Conservation (phyloP, 495 filamentous ascomycete genomes). For the Alectoria sarmentosa region DNA sequence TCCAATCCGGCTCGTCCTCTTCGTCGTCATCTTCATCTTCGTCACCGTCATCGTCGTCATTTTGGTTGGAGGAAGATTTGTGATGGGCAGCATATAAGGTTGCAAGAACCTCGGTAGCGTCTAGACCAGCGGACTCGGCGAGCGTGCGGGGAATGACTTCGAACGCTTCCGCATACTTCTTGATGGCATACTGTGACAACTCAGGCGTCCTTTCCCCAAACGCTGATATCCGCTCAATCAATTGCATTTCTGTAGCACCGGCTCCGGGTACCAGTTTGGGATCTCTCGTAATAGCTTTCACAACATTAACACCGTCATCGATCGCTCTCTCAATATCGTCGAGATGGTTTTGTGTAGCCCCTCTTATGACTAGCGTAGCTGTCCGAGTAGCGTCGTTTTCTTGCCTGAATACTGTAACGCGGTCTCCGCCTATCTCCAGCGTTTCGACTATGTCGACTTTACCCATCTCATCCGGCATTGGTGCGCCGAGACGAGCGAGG, state of each 20-base stretch:
- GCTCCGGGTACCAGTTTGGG: constrained; percentile 87
- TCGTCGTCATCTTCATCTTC: constrained; percentile 38
- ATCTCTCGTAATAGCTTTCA: constrained; percentile 96
- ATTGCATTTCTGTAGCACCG: constrained; percentile 91
- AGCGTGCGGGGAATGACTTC: constrained; percentile 92
- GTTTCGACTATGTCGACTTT: constrained; percentile 93
- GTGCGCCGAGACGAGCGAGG: constrained; percentile 88
- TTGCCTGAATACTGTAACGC: constrained; percentile 97
- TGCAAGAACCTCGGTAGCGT: constrained; percentile 90
- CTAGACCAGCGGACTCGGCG: constrained; percentile 88
- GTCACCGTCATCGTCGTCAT: constrained; percentile 19
- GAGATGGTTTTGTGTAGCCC: constrained; percentile 95
- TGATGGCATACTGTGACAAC: constrained; percentile 88
- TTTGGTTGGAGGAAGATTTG: constrained; percentile 43
- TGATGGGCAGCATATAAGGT: constrained; percentile 88
- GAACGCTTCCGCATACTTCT: constrained; percentile 96
- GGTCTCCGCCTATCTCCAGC: constrained; percentile 95
- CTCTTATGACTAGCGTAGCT: constrained; percentile 88
- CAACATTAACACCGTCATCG: constrained; percentile 96
- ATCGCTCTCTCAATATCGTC: constrained; percentile 97
- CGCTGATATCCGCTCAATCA: constrained; percentile 83
- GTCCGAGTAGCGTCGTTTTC: constrained; percentile 89
- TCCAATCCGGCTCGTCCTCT: constrained; percentile 66
- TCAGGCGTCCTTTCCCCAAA: constrained; percentile 89
- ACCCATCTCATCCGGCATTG: constrained; percentile 99